Evolutionary conservation across 2,329 filamentous ascomycete species (phyloP).

Genomic region (Ilyonectria destructans): DNA sequence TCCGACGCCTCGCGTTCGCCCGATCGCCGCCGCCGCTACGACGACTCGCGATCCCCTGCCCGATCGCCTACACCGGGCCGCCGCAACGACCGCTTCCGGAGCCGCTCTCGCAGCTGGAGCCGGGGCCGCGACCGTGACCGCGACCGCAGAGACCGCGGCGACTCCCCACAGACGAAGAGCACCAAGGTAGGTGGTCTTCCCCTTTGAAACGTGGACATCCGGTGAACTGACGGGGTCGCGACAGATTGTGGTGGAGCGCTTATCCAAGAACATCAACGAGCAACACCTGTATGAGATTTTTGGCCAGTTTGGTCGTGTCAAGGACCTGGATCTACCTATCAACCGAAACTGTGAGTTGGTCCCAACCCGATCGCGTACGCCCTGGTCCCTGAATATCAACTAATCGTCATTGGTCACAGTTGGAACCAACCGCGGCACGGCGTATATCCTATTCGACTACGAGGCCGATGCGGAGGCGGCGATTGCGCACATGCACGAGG

Average conservation of each 20-base stretch:
- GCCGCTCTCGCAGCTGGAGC: constrained; percentile 51
- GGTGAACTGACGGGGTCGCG: constrained; percentile 29
- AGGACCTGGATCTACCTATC: constrained; percentile 90
- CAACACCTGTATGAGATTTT: constrained; percentile 94
- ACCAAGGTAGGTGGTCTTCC: constrained; percentile 65
- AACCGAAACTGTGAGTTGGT: constrained; percentile 82
- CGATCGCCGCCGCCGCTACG: constrained; percentile 50
- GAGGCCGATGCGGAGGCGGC: constrained; percentile 88
- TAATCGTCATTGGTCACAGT: constrained; percentile 64
- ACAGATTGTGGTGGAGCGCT: constrained; percentile 94
- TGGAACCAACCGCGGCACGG: constrained; percentile 92
- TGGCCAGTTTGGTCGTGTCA: constrained; percentile 87
- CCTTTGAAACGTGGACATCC: not conserved
- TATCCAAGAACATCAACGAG: constrained; percentile 95
- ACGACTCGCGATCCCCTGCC: constrained; percentile 55
- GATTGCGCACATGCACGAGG: constrained; percentile 98
- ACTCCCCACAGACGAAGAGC: constrained; percentile 61
- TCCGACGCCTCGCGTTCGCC: constrained; percentile 56
- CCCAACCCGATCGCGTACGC: constrained; percentile 8
- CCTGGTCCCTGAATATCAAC: constrained; percentile 29
- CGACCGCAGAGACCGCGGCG: constrained; percentile 56
- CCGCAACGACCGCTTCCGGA: constrained; percentile 54
- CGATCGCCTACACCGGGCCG: constrained; percentile 53
- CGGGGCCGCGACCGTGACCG: constrained; percentile 52
- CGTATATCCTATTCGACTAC: constrained; percentile 88